Evolutionary conservation across 768 basidiomycete species (phyloP), one percentile per base, ranked within the genome.

Genomic region (Kondoa subrosea): DNA sequence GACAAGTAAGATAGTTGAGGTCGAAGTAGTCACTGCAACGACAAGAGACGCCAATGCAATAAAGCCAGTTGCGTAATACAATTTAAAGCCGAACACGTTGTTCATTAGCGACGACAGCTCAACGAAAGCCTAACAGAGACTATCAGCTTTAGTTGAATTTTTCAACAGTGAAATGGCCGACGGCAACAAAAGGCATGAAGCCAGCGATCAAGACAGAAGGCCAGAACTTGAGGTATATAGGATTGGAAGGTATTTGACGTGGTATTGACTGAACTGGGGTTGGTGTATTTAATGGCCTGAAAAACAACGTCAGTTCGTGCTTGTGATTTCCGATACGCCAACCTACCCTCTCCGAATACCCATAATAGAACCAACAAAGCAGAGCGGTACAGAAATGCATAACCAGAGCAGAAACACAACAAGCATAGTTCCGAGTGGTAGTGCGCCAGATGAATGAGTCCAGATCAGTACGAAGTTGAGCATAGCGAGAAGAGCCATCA

Each of bases 101-200:
- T 90, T 89, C 68, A 96, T 80, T 57, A 93, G 84, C 75, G 91
- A 95, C 77, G 90, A 95, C 14, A 95, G 79, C 76, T 96, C 93
- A 70, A 96, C 88, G 73, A 95, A 96, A 1, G 89, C 91, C 60
- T 92, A 65, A 90, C 66, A 34, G 65, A 67, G 1, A 66, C 12
- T 1, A 16, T 33, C 30, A 12, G 32, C 3, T 1, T 27, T 1
- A 3, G 17, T 14, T 57, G 56, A 25, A 57, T 87, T 90, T 72
- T 93, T 8, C 40, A 50, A 50, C 40, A 50, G 21, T 8, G 40
- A 50, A 8, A 50, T 8, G 21, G 40, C 8, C 40, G 21, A 50
- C 40, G 8, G 40, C 12, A 50, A 50, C 40, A 50, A 21, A 96
- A 0, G 91, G 92, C 29, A 96, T 81, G 71, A 95, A 85, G 21